A percentile compares a stretch with the other conserved stretches of the same genome.
Evolutionary conservation across 163 green algal genomes (phyloP).

Genomic region (Scenedesmus sp.): DNA sequence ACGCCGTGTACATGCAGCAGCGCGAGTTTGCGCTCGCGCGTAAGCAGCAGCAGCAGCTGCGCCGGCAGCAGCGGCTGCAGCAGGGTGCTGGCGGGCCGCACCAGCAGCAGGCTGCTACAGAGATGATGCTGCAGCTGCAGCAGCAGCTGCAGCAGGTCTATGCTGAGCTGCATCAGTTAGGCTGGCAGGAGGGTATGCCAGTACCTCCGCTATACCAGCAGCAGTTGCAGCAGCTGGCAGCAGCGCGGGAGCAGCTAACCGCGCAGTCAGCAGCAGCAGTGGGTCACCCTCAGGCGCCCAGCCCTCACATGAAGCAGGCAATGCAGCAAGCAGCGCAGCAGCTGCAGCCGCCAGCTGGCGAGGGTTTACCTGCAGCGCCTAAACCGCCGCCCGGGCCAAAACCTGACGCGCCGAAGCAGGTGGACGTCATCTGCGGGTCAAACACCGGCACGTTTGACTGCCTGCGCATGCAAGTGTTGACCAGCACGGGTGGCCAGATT

Average conservation of each 20-base stretch:
- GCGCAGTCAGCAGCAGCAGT: conserved; percentile 39
- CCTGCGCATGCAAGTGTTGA: conserved; percentile 52
- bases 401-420: conserved; percentile 54
- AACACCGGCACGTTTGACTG: conserved; percentile 54
- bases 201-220: background rate
- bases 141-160: conserved; percentile 22
- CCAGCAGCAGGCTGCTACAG: conserved; percentile 15
- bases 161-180: conserved; percentile 8
- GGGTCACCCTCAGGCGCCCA: background rate
- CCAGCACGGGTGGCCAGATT: conserved; percentile 52
- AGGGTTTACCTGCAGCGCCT: conserved; percentile 12
- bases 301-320: background rate
- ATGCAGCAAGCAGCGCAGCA: background rate
- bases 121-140: background rate
- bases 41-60: background rate
- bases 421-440: conserved; percentile 71
- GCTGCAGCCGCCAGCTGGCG: background rate
- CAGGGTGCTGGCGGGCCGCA: background rate
- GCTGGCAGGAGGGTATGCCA: background rate
- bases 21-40: background rate
- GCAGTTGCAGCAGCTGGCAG: conserved; percentile 29
- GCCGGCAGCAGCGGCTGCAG: background rate
- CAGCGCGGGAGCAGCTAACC: conserved; percentile 42
- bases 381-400: background rate
- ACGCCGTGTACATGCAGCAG: conserved; percentile 30